phyloP scores from a whole-genome alignment of 331 rosid species.

The Phaseolus coccineus region DNA sequence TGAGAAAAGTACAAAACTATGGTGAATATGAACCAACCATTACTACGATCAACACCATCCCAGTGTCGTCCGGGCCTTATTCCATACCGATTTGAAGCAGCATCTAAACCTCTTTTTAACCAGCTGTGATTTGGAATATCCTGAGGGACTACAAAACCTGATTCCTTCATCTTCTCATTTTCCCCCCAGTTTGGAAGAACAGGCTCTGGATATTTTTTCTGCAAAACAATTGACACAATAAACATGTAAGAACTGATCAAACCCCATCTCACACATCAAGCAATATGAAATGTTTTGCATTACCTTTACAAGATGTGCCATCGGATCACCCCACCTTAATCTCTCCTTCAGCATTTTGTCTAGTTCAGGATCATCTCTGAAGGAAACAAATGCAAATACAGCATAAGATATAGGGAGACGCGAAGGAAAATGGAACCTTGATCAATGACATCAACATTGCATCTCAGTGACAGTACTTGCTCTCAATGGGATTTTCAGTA shows the following conservation, averaged over 20 bases:
- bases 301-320: constrained; percentile 97
- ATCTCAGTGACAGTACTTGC: constrained; percentile 5
- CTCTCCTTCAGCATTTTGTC: constrained; percentile 73
- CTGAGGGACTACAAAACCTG: constrained; percentile 90
- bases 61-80: constrained; percentile 95
- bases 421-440: not conserved
- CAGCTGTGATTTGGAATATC: constrained; percentile 89
- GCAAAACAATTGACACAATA: constrained; percentile 47
- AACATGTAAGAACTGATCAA: constrained; percentile 37
- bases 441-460: constrained; percentile 31
- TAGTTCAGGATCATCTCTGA: constrained; percentile 91
- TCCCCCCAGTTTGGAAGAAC: constrained; percentile 75
- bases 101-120: constrained; percentile 75
- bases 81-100: constrained; percentile 84
- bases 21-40: constrained; percentile 62
- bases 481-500: not conserved
- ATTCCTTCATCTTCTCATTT: constrained; percentile 80
- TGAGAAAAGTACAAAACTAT: not conserved
- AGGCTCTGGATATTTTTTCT: constrained; percentile 69
- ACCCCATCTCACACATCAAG: constrained; percentile 16
- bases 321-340: constrained; percentile 94
- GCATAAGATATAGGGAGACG: constrained; percentile 1
- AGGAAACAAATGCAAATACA: constrained; percentile 34
- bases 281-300: constrained; percentile 12
- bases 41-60: constrained; percentile 97